Evolutionary conservation across 75 land plant species (phyloP).

Genomic region (Sequoiadendron giganteum): DNA sequence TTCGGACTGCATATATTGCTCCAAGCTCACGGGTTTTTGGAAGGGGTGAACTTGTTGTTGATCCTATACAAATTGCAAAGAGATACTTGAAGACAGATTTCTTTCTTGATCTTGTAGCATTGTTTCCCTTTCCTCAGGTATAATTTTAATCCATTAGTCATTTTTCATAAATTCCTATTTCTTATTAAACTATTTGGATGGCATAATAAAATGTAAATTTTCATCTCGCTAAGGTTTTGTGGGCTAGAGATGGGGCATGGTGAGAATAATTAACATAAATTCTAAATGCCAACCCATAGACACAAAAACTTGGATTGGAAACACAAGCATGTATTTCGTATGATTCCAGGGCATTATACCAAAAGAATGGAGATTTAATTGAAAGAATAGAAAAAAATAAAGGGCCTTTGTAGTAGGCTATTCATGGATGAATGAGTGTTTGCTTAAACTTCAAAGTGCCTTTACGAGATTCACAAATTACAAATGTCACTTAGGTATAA

Average conservation of each 20-base stretch:
- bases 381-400: neutral
- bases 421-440: too few species aligned
- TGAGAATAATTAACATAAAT: neutral
- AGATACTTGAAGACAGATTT: conserved; percentile 63
- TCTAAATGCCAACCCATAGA: neutral
- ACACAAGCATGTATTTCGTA: neutral
- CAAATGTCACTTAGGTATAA: neutral
- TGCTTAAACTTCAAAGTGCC: neutral
- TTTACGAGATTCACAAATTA: neutral
- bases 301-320: neutral
- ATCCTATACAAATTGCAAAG: conserved; percentile 49
- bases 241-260: neutral
- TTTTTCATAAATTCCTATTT: neutral
- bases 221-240: neutral
- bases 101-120: conserved; percentile 52
- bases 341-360: neutral
- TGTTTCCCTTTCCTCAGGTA: conserved; percentile 83
- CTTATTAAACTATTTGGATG: neutral
- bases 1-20: conserved; percentile 73
- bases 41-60: conserved; percentile 81
- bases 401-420: too few species aligned
- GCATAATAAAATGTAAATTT: neutral
- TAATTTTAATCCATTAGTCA: neutral
- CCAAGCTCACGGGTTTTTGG: conserved; percentile 78
- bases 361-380: neutral